Conservation (phyloP, 495 filamentous ascomycete species). For the Penicillium psychrofluorescens region DNA sequence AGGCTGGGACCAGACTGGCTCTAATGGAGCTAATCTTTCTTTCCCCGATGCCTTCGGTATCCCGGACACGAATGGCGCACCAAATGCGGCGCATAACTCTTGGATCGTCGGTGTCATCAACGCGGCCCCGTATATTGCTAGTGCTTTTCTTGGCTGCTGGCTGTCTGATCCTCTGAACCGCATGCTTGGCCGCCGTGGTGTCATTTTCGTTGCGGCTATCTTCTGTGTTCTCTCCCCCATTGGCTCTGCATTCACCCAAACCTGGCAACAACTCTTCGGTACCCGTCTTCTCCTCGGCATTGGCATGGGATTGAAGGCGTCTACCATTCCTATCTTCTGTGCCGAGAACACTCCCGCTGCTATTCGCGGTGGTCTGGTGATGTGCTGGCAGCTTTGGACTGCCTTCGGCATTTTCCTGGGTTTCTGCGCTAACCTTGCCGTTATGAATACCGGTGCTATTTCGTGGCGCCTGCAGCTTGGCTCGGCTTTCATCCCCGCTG, state of each 20-base stretch:
- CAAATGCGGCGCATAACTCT: conserved; percentile 28
- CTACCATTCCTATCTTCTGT: conserved; percentile 55
- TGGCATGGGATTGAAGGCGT: conserved; percentile 60
- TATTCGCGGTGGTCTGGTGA: conserved; percentile 57
- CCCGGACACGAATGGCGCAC: conserved; percentile 11
- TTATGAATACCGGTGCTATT: conserved; percentile 45
- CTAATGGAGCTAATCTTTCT: conserved; percentile 59
- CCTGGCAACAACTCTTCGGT: conserved; percentile 52
- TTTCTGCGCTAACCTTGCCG: conserved; percentile 51
- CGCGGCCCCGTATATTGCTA: conserved; percentile 37
- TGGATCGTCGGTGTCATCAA: conserved; percentile 61
- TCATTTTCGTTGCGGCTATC: conserved; percentile 53
- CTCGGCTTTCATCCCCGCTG: conserved; percentile 63
- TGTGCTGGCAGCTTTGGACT: conserved; percentile 53
- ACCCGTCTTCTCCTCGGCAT: conserved; percentile 53
- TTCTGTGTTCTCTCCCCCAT: conserved; percentile 54
- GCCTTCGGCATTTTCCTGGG: conserved; percentile 58
- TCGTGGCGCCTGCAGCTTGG: conserved; percentile 60
- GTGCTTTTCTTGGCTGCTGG: conserved; percentile 48
- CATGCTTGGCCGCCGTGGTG: conserved; percentile 48
- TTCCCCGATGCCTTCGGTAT: conserved; percentile 56
- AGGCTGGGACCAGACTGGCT: conserved; percentile 44
- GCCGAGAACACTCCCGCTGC: conserved; percentile 54
- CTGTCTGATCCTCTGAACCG: conserved; percentile 52
- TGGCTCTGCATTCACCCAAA: conserved; percentile 47